Percentiles rank a stretch among this genome's conserved stretches.
phyloP scores from a whole-genome alignment of 257 asterid species.

The Petunia secreta region DNA sequence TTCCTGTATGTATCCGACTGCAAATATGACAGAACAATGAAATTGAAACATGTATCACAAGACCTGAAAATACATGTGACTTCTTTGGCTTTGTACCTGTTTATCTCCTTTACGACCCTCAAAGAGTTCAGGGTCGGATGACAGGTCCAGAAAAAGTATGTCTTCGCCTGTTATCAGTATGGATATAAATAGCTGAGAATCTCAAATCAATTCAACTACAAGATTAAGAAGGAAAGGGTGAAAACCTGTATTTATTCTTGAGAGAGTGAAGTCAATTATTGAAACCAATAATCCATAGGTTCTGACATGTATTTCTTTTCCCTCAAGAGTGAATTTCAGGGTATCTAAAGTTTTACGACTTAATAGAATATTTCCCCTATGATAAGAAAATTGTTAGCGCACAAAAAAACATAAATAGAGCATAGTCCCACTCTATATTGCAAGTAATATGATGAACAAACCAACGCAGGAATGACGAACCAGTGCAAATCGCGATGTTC shows the following conservation, averaged over 20 bases:
- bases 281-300: conserved; percentile 78
- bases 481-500: conserved; percentile 97
- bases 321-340: conserved; percentile 72
- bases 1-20: conserved; percentile 92
- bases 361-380: conserved; percentile 92
- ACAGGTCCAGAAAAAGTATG: conserved; percentile 84
- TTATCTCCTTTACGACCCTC: conserved; percentile 88
- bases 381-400: conserved; percentile 21
- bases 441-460: conserved; percentile 21
- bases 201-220: not conserved
- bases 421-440: not conserved
- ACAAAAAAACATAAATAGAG: not conserved
- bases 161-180: conserved; percentile 72
- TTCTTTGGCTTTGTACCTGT: conserved; percentile 54
- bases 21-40: conserved; percentile 31
- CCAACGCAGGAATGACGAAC: conserved; percentile 46
- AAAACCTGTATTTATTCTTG: conserved; percentile 89
- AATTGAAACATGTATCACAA: conserved; percentile 1
- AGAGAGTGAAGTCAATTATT: conserved; percentile 91
- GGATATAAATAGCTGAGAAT: not conserved
- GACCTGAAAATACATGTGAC: conserved; percentile 25
- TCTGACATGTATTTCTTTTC: conserved; percentile 57
- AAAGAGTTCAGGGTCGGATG: conserved; percentile 85
- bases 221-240: not conserved
- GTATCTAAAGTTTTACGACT: conserved; percentile 62